A percentile compares a stretch with the other conserved stretches of the same genome.
Evolutionary conservation across 129 eudicot species (phyloP).

Genomic region (Dittrichia graveolens): DNA sequence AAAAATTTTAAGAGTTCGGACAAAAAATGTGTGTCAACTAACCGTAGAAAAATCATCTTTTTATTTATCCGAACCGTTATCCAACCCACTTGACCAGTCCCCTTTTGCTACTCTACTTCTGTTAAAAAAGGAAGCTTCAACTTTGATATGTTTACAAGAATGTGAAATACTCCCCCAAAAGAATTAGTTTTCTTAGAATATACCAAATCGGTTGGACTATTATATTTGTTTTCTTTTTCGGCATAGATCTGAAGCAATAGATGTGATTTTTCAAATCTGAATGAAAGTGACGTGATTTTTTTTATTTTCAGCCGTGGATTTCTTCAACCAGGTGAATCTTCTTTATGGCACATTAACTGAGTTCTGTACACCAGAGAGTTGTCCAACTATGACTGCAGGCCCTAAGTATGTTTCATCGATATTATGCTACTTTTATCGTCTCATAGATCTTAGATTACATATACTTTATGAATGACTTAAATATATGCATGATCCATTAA

Average conservation of each 20-base stretch:
- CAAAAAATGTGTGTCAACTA: background rate
- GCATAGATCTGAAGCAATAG: constrained; percentile 12
- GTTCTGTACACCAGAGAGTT: constrained; percentile 83
- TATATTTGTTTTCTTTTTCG: background rate
- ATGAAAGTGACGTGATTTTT: constrained; percentile 25
- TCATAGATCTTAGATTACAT: background rate
- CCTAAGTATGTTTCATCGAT: constrained; percentile 66
- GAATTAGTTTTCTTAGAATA: no score
- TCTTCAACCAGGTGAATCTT: constrained; percentile 97
- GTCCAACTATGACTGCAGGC: constrained; percentile 95
- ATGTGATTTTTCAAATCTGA: constrained; percentile 10
- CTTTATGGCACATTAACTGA: constrained; percentile 88
- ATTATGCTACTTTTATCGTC: background rate
- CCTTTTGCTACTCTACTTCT: background rate
- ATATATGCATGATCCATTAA: background rate
- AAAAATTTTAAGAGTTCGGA: background rate
- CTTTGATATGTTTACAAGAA: background rate
- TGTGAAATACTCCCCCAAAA: background rate
- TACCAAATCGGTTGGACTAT: background rate
- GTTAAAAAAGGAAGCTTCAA: background rate
- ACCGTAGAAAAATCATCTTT: background rate
- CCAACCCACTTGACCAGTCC: background rate
- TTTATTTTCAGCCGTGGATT: constrained; percentile 82
- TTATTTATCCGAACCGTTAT: background rate
- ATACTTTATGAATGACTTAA: no score